Evolutionary conservation across 2,329 filamentous ascomycete species (phyloP).

Genomic region (Ophiostoma piceae): DNA sequence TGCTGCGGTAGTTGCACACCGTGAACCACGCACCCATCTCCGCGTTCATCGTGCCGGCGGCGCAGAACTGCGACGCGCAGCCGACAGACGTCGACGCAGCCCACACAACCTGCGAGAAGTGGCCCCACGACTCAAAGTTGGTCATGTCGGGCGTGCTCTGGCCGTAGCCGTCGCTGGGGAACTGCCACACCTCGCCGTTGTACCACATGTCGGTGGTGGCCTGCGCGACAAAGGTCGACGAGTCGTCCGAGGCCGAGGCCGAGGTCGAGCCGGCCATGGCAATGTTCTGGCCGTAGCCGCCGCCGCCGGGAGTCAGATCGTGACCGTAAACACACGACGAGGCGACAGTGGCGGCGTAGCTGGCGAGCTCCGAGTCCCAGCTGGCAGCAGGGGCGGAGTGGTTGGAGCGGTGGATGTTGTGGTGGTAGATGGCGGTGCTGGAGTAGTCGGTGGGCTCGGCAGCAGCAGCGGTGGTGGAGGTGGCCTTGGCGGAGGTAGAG

Average conservation of each 20-base stretch:
- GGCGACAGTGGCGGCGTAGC: conserved; percentile 60
- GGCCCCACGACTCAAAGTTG: conserved; percentile 63
- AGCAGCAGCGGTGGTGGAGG: neutral
- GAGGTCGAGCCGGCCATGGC: conserved; percentile 54
- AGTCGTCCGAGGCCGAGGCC: conserved; percentile 43
- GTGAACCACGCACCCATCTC: conserved; percentile 62
- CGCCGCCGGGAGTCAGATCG: conserved; percentile 58
- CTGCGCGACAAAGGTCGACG: conserved; percentile 53
- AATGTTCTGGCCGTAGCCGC: conserved; percentile 86
- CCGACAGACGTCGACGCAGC: conserved; percentile 55
- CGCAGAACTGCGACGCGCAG: conserved; percentile 56
- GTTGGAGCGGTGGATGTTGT: conserved; percentile 83
- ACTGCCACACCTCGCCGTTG: conserved; percentile 64
- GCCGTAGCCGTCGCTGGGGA: conserved; percentile 55
- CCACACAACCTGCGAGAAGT: conserved; percentile 75
- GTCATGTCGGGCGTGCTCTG: conserved; percentile 52
- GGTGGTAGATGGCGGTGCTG: conserved; percentile 56
- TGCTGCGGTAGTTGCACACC: conserved; percentile 79
- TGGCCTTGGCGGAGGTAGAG: conserved; percentile 7
- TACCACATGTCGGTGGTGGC: conserved; percentile 84
- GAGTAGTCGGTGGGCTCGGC: conserved; percentile 30
- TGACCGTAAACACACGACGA: conserved; percentile 67
- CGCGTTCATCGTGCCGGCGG: conserved; percentile 43
- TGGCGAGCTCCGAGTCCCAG: conserved; percentile 62
- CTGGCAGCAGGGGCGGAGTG: conserved; percentile 62